Evolutionary conservation across 2,329 filamentous ascomycete species (phyloP).

Genomic region (Fonsecaea multimorphosa): DNA sequence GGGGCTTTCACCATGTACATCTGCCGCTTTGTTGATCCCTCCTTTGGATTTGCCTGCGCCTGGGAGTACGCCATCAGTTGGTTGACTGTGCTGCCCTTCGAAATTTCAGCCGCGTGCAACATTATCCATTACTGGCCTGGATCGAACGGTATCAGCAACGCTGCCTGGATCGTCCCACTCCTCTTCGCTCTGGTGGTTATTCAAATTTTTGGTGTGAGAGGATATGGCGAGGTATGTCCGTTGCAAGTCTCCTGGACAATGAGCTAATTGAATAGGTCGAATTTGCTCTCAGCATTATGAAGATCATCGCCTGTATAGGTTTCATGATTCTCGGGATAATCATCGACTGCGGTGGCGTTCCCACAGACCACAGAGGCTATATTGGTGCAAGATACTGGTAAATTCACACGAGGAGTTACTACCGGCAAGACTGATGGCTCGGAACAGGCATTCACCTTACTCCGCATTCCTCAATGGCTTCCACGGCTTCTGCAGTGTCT

Average conservation of each 20-base stretch:
- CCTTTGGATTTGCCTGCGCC: conserved; percentile 50
- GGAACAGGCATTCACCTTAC: conserved; percentile 64
- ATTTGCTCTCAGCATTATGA: conserved; percentile 63
- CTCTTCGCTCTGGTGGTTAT: conserved; percentile 33
- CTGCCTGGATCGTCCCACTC: conserved; percentile 40
- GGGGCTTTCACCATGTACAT: conserved; percentile 67
- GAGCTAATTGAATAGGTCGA: conserved; percentile 51
- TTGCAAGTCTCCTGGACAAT: neutral
- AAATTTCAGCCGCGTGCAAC: conserved; percentile 57
- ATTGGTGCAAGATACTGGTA: conserved; percentile 45
- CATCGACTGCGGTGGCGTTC: conserved; percentile 75
- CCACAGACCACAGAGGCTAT: conserved; percentile 35
- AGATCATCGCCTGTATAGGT: conserved; percentile 64
- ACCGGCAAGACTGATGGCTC: conserved; percentile 56
- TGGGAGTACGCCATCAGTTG: conserved; percentile 62
- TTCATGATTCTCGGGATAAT: conserved; percentile 83
- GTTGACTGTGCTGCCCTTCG: conserved; percentile 62
- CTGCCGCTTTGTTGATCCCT: conserved; percentile 64
- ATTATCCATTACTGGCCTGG: conserved; percentile 67
- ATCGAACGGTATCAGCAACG: conserved; percentile 42
- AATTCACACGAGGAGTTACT: conserved; percentile 59
- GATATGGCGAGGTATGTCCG: conserved; percentile 43
- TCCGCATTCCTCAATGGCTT: conserved; percentile 69
- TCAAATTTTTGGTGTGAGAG: conserved; percentile 61
- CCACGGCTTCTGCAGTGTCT: conserved; percentile 68